Evolutionary conservation across 805 yeast species (phyloP).

Genomic region (Babjeviella inositovora): DNA sequence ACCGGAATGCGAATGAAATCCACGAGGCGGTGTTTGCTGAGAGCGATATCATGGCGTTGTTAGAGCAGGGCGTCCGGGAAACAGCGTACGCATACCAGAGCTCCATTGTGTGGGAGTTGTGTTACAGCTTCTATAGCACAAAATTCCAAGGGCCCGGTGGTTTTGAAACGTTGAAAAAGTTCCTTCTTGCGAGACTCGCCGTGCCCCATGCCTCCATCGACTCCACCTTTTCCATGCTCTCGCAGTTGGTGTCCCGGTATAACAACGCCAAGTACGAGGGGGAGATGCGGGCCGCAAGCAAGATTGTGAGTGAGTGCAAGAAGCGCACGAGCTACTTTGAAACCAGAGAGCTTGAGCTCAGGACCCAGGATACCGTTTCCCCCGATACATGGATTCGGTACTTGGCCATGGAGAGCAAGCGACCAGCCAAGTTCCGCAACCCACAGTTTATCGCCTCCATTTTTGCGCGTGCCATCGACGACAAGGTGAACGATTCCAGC

Average conservation of each 20-base stretch:
- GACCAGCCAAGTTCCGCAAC: slow-evolving; percentile 3
- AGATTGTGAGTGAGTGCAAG: slow-evolving; percentile 12
- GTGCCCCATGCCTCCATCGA: slow-evolving; percentile 23
- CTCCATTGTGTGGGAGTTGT: too few relatives aligned
- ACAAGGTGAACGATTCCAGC: slow-evolving; percentile 1
- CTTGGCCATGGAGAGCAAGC: slow-evolving; percentile 11
- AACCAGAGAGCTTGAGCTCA: slow-evolving; percentile 11
- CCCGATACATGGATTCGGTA: slow-evolving; percentile 14
- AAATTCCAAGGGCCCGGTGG: too few relatives aligned
- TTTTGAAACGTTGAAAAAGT: slow-evolving; percentile 6
- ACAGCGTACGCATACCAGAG: too few relatives aligned
- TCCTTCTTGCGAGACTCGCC: slow-evolving; percentile 13
- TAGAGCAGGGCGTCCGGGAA: too few relatives aligned
- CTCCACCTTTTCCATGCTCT: slow-evolving; percentile 19
- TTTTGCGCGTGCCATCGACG: slow-evolving; percentile 13
- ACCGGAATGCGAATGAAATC: too few relatives aligned
- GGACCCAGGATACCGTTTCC: background rate
- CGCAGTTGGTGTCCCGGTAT: slow-evolving; percentile 18
- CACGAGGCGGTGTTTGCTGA: too few relatives aligned
- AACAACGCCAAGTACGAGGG: slow-evolving; percentile 12
- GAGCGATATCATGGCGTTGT: too few relatives aligned
- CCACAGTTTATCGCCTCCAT: slow-evolving; percentile 5
- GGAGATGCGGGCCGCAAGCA: slow-evolving; percentile 18
- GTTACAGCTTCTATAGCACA: too few relatives aligned
- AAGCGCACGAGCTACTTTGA: slow-evolving; percentile 14